These are phyloP conservation scores for Isabelozyma gotoi DNA, from an alignment of 805 yeast species.

Conservation along the genomic window DNA sequence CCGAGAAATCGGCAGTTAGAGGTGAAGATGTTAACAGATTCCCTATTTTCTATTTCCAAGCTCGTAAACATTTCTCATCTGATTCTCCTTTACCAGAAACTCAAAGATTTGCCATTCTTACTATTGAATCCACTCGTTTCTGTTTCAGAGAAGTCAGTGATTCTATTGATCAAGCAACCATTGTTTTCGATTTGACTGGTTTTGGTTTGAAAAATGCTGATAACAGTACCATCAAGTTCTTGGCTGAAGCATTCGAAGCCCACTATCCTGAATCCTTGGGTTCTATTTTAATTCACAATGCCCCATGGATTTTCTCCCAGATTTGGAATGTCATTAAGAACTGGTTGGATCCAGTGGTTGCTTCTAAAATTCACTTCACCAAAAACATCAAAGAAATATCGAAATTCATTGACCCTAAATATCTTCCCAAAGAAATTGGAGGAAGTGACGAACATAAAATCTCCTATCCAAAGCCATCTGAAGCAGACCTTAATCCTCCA, in stretches of 20 bases:
- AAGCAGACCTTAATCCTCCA: constrained; percentile 18
- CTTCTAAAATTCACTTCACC: constrained; percentile 81
- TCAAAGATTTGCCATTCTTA: constrained; percentile 68
- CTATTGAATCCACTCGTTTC: constrained; percentile 82
- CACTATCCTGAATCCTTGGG: constrained; percentile 96
- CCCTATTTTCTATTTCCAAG: constrained; percentile 81
- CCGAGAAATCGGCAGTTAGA: constrained; percentile 69
- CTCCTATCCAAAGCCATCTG: constrained; percentile 6
- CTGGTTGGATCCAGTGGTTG: constrained; percentile 95
- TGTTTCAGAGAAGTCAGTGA: constrained; percentile 56
- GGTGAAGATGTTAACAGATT: constrained; percentile 74
- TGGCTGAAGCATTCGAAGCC: constrained; percentile 88
- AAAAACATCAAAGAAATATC: constrained; percentile 61
- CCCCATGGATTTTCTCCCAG: constrained; percentile 96
- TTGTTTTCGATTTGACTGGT: constrained; percentile 82
- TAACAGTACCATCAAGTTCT: constrained; percentile 84
- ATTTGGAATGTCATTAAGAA: constrained; percentile 90
- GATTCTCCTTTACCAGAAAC: constrained; percentile 63
- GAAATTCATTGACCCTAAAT: constrained; percentile 52
- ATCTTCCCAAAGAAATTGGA: constrained; percentile 67
- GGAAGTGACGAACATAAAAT: constrained; percentile 48
- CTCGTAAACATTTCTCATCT: constrained; percentile 60
- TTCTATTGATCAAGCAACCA: constrained; percentile 66
- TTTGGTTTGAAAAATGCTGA: constrained; percentile 93
- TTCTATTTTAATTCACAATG: constrained; percentile 79